These are phyloP conservation scores for Wickerhamiella azymoides DNA, from an alignment of 805 yeast species.

Conservation along the genomic window DNA sequence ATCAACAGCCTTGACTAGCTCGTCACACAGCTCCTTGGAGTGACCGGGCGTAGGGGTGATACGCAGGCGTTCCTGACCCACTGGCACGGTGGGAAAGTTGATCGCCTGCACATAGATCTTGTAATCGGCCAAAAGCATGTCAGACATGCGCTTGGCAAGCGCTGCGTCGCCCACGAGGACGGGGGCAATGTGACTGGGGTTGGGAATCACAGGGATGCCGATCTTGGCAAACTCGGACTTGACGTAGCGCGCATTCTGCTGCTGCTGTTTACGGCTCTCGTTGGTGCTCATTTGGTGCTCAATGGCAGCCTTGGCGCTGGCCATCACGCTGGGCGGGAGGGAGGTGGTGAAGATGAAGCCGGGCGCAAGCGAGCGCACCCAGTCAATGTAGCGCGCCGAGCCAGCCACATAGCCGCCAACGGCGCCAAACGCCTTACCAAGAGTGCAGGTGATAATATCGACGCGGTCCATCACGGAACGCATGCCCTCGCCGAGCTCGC, in stretches of 20 bases:
- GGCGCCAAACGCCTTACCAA: constrained; percentile 92
- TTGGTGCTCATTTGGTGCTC: constrained; percentile 68
- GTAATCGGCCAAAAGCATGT: constrained; percentile 68
- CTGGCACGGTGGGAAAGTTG: constrained; percentile 94
- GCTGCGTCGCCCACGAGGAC: constrained; percentile 89
- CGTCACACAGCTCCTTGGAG: constrained; percentile 56
- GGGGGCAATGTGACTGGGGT: constrained; percentile 96
- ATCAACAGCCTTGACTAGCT: constrained; percentile 65
- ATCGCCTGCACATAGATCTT: constrained; percentile 94
- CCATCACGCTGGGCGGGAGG: constrained; percentile 95
- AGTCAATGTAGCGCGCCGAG: constrained; percentile 66
- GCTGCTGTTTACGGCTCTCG: constrained; percentile 71
- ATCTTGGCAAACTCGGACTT: constrained; percentile 51
- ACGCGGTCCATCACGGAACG: constrained; percentile 69
- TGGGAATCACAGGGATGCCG: constrained; percentile 92
- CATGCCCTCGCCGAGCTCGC: constrained; percentile 39
- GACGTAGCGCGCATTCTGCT: constrained; percentile 70
- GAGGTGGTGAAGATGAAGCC: constrained; percentile 96
- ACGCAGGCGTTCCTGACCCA: constrained; percentile 90
- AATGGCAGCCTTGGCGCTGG: constrained; percentile 82
- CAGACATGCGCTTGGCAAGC: constrained; percentile 83
- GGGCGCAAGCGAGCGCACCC: constrained; percentile 93
- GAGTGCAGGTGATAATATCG: constrained; percentile 93
- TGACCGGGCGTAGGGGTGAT: constrained; percentile 99
- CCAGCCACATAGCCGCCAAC: constrained; percentile 99